These are phyloP conservation scores for Aspergillus alliaceus DNA, from an alignment of 2,329 filamentous ascomycete genomes.

Conservation along the genomic window DNA sequence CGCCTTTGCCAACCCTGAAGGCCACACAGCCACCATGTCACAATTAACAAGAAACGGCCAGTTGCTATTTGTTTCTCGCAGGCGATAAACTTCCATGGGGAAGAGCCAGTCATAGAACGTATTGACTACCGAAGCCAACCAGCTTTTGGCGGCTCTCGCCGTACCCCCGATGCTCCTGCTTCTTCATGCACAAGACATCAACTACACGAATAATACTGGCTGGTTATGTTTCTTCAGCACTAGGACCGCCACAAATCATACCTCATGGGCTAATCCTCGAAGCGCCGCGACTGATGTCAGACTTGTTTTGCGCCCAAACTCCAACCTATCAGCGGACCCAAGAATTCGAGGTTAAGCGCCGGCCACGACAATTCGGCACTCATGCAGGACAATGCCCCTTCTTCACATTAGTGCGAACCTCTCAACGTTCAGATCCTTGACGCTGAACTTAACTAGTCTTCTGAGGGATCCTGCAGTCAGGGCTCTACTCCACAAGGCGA, in stretches of 20 bases:
- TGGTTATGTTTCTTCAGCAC: constrained; percentile 9
- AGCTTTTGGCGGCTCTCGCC: background rate
- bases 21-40: background rate
- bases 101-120: background rate
- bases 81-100: background rate
- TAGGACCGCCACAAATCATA: constrained; percentile 12
- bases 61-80: background rate
- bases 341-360: constrained; percentile 29
- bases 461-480: background rate
- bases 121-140: background rate
- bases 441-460: constrained; percentile 10
- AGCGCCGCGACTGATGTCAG: constrained; percentile 17
- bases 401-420: constrained; percentile 21
- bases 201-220: background rate
- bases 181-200: background rate
- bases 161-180: background rate
- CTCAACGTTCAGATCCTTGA: constrained; percentile 24
- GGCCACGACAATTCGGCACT: constrained; percentile 14
- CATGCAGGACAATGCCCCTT: constrained; percentile 18
- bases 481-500: background rate
- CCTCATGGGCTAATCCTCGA: constrained; percentile 2
- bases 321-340: constrained; percentile 21
- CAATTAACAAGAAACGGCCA: background rate
- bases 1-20: background rate
- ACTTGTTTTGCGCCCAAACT: constrained; percentile 10